Base-by-base conservation (phyloP, 2,329 filamentous ascomycete genomes). In the Lecanicillium sp. region DNA sequence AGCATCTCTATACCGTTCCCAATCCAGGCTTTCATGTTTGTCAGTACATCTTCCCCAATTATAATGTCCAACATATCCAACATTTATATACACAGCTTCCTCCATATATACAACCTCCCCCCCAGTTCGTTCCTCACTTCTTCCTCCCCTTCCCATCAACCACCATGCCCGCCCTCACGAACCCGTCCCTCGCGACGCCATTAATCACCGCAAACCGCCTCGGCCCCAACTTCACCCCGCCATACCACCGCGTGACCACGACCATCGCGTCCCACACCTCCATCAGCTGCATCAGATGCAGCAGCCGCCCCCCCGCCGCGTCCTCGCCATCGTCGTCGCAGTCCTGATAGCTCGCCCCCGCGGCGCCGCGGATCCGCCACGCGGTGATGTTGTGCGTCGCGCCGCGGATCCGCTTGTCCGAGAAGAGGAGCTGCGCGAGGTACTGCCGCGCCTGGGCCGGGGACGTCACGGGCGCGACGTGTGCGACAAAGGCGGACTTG, bases 361-460 rank as follows among this genome's bases (percentile, higher is more conserved):
- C n/a, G 9, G 10, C 30, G 0, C 78, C 79, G 24, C 78, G 79
- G 47, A 97, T 90, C 10, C 93, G 80, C 87, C 90, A 97, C 1
- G 91, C 91, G 17, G 86, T 90, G 61, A 98, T 96, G 65, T 97
- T 97, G 65, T 98, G 93, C 51, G 91, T 90, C 4, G 93, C 93
- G 39, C 77, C 73, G n/a, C 89, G 84, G 29, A 89, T 84, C 56
- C 87, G 89, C 67, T 86, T 90, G 66, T 97, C 90, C 8, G 82
- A 86, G 5, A 83, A 77, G 7, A 96, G 74, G 1, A 98, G 75
- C 63, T 94, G 83, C 36, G 80, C 73, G 1, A 97, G 68, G 59
- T 80, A 90, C 2, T 70, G 66, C 50, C 81, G 79, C 2, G 90
- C 91, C 64, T 93, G 79, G 1, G 75, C 70, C 1, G 87, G 79